phyloP scores from a whole-genome alignment of 1,284 basidiomycete genomes.

The Omphalotus olearius region DNA sequence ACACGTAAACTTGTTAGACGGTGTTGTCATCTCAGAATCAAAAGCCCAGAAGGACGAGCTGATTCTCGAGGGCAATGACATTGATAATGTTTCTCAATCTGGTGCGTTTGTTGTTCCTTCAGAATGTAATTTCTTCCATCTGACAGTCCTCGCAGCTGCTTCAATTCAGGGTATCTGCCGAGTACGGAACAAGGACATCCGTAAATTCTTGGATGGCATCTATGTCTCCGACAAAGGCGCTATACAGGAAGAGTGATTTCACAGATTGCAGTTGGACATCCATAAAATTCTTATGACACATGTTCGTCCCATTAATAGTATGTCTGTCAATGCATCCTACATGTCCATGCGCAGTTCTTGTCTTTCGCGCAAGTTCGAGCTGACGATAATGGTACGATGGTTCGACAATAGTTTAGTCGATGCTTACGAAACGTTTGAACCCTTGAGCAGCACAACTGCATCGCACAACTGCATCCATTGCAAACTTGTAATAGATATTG shows the following conservation, averaged over 20 bases:
- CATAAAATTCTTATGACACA: slow-evolving; percentile 21
- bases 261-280: slow-evolving; percentile 19
- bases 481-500: too few relatives aligned
- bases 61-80: slow-evolving; percentile 90
- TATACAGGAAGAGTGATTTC: slow-evolving; percentile 41
- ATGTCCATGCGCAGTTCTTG: slow-evolving; percentile 4
- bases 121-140: slow-evolving; percentile 1
- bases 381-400: too few relatives aligned
- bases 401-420: too few relatives aligned
- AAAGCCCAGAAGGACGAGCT: slow-evolving; percentile 97
- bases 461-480: too few relatives aligned
- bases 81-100: slow-evolving; percentile 94
- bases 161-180: slow-evolving; percentile 93
- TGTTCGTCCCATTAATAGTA: slow-evolving; percentile 18
- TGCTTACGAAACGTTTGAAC: too few relatives aligned
- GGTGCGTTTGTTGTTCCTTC: slow-evolving; percentile 38
- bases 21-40: slow-evolving; percentile 86
- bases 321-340: neutral
- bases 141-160: slow-evolving; percentile 55
- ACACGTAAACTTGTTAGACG: slow-evolving; percentile 89
- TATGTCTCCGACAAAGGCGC: slow-evolving; percentile 88
- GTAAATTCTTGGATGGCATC: slow-evolving; percentile 90
- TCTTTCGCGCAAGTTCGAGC: neutral
- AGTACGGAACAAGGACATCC: slow-evolving; percentile 98
- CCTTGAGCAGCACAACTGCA: too few relatives aligned